Base-by-base conservation (phyloP, 257 asterid species). In the Catharanthus roseus region DNA sequence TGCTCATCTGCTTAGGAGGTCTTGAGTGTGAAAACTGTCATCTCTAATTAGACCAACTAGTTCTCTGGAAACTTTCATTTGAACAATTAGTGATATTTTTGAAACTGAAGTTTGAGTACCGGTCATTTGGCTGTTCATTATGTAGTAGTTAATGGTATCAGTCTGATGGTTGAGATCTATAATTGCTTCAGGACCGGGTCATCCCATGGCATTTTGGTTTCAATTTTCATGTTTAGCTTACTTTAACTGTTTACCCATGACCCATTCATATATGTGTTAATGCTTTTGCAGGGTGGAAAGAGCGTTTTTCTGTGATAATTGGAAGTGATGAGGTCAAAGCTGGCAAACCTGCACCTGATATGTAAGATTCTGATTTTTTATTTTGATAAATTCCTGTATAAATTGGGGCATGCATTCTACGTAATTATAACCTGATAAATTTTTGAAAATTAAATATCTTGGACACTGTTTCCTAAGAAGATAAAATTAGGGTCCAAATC, bases 261-360 rank as follows among this genome's bases (percentile, higher is more conserved):
- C n/a, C n/a, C n/a, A n/a, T n/a, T n/a, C n/a, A n/a, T n/a, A n/a
- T n/a, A 36, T 19, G 10, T 66, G 36, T 44, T 36, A 23, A 67
- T 77, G 38, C 60, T 56, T 74, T 69, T 60, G 65, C 72, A 92
- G 98, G 97, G 65, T 92, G 98, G 98, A 88, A 78, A 83, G 93
- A 92, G 71, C 58, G 70, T 31, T 92, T 92, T 79, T n/a, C 74
- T 2, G 85, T 83, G 69, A 86, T 92, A 80, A 89, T 92, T 68
- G 97, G 97, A 71, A 87, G 95, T 81, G 96, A 92, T 57, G 85
- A 92, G 72, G 98, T 92, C 75, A 79, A 85, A 76, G 80, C 91
- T 78, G 98, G 98, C 75, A 92, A 92, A 78, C 98, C 98, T 13
- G 77, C 95, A 53, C 98, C 98, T 60, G 96, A 92, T 77, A 68